These are phyloP conservation scores for Athelia psychrophila DNA, from an alignment of 1,284 basidiomycete genomes.

Conservation along the genomic window DNA sequence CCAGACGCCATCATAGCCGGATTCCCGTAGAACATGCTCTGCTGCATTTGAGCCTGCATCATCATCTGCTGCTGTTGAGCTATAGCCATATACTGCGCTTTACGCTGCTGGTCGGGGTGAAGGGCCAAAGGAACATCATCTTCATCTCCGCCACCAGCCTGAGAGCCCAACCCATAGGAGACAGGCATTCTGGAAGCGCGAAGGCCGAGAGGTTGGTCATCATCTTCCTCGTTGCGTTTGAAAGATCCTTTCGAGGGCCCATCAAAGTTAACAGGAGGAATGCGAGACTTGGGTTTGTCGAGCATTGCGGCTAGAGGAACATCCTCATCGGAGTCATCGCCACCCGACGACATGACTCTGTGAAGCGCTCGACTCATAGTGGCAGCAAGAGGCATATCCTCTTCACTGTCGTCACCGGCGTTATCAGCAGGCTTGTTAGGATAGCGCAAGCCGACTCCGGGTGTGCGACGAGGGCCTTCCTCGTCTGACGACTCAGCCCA, in stretches of 20 bases:
- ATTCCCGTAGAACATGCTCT: slow-evolving; percentile 66
- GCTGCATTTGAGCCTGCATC: slow-evolving; percentile 74
- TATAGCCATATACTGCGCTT: slow-evolving; percentile 68
- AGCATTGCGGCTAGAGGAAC: slow-evolving; percentile 63
- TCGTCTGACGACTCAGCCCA: slow-evolving; percentile 70
- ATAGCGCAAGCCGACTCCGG: slow-evolving; percentile 52
- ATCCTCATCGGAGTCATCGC: slow-evolving; percentile 67
- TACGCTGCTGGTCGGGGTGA: slow-evolving; percentile 74
- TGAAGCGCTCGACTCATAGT: slow-evolving; percentile 50
- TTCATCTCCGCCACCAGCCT: slow-evolving; percentile 18
- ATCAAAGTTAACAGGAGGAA: slow-evolving; percentile 46
- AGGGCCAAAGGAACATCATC: slow-evolving; percentile 60
- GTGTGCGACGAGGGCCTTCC: slow-evolving; percentile 51
- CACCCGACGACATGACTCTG: slow-evolving; percentile 28
- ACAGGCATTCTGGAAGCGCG: slow-evolving; percentile 47
- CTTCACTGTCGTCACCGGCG: slow-evolving; percentile 58
- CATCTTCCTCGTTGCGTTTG: slow-evolving; percentile 50
- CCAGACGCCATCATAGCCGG: slow-evolving; percentile 65
- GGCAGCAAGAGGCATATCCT: slow-evolving; percentile 70
- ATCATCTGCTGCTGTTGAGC: slow-evolving; percentile 67
- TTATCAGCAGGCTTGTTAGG: slow-evolving; percentile 26
- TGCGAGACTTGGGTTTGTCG: slow-evolving; percentile 45
- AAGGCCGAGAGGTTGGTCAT: slow-evolving; percentile 64
- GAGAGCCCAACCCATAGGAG: slow-evolving; percentile 8
- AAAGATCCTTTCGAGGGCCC: slow-evolving; percentile 23